Evolutionary conservation across 768 basidiomycete genomes (phyloP), one percentile per base, ranked within the genome.

Genomic region (Tulasnella sp.): DNA sequence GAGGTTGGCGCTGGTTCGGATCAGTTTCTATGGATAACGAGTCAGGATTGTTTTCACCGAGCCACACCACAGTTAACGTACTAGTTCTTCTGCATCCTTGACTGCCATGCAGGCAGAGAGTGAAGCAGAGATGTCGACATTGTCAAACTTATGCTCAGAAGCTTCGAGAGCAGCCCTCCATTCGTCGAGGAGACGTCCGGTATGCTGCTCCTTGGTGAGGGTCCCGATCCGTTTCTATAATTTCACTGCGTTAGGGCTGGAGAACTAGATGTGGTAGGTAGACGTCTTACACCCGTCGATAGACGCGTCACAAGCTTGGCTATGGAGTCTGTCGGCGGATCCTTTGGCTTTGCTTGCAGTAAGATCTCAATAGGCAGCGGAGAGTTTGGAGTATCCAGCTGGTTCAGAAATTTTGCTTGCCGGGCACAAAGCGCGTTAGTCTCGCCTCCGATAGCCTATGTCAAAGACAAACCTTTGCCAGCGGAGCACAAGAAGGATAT

Each of bases 71-170:
- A 45, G 29, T 57, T 8, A 49, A 60, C 87, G 62, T 63, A 92
- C 94, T 54, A 94, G 69, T 67, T 98, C 96, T 43, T 96, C 91
- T 24, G 83, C 81, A 65, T 98, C 93, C 70, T 97, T 98, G 24
- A 84, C 80, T 0, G 86, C 83, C 77, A 97, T 81, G 51, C 89
- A 74, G 0, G 83, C 73, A 0, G 92, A 87, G 15, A 96, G 73
- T 0, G 85, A 81, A 1, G 81, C 73, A 0, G 81, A 76, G 69
- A 92, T 85, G 67, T 98, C 96, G 21, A 88, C 75, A 31, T 83
- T 68, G 65, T 92, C 85, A 4, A 91, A 82, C 30, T 61, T 83
- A 4, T 72, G 76, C 4, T 73, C 69, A 11, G 80, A 73, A 15
- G 74, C 78, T 3, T 74, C 72, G 19, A 90, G 67, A 17, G 78